Conservation (phyloP, 2,329 filamentous ascomycete species). For the Pseudogymnoascus sp. region DNA sequence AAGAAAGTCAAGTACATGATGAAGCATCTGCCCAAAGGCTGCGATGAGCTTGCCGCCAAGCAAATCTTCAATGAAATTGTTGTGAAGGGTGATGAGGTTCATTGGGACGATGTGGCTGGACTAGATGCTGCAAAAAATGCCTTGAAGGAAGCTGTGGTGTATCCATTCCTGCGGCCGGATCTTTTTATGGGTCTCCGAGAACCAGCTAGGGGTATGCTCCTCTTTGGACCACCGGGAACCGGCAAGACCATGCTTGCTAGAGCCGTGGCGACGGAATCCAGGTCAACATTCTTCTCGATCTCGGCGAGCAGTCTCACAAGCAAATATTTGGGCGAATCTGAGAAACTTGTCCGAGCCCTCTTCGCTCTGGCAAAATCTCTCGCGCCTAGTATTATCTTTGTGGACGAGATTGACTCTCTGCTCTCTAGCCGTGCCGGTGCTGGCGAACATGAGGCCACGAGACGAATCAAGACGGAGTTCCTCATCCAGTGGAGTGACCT, state of each 20-base stretch:
- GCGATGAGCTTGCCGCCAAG: conserved; percentile 75
- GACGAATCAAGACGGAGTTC: conserved; percentile 95
- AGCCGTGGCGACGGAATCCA: conserved; percentile 88
- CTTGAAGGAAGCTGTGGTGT: conserved; percentile 91
- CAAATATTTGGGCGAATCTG: conserved; percentile 92
- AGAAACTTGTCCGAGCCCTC: conserved; percentile 88
- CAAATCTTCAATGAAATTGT: conserved; percentile 96
- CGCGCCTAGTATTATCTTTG: conserved; percentile 93
- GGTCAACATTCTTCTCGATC: conserved; percentile 94
- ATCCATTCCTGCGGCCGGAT: conserved; percentile 90
- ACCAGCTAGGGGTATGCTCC: conserved; percentile 85
- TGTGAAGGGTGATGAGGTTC: conserved; percentile 86
- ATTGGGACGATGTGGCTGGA: conserved; percentile 89
- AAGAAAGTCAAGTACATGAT: conserved; percentile 56
- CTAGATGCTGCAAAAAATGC: conserved; percentile 85
- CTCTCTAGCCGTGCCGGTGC: conserved; percentile 75
- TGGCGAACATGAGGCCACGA: conserved; percentile 85
- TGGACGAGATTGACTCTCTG: conserved; percentile 95
- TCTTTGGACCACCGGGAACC: conserved; percentile 95
- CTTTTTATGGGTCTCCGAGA: conserved; percentile 93
- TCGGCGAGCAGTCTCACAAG: conserved; percentile 89
- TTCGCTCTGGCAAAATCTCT: conserved; percentile 84
- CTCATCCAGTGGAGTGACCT: conserved; percentile 95
- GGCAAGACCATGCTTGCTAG: conserved; percentile 97
- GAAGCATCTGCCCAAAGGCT: conserved; percentile 69